These are phyloP conservation scores for Rhizoctonia solani DNA, from an alignment of 1,284 basidiomycete species.

Conservation along the genomic window DNA sequence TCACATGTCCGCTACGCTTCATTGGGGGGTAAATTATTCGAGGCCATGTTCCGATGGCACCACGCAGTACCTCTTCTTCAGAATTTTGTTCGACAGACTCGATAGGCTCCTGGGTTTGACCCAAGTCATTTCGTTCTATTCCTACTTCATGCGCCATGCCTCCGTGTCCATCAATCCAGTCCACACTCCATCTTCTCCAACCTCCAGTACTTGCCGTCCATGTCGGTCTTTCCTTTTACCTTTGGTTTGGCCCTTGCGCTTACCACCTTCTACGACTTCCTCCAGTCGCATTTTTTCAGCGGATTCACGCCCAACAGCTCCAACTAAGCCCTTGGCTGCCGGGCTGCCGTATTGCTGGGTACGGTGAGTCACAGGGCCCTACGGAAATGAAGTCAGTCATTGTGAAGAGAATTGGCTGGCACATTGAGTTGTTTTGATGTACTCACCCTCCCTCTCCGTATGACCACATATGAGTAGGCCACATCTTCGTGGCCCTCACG, in stretches of 20 bases:
- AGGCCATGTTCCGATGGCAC: slow-evolving; percentile 64
- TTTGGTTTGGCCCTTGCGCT: slow-evolving; percentile 48
- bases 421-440: neutral
- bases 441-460: slow-evolving; percentile 66
- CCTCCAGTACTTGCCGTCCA: slow-evolving; percentile 6
- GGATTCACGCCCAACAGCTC: slow-evolving; percentile 49
- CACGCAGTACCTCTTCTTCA: slow-evolving; percentile 1
- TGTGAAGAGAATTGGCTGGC: neutral
- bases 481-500: slow-evolving; percentile 82
- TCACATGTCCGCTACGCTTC: slow-evolving; percentile 91
- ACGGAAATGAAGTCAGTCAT: neutral
- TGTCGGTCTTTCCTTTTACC: slow-evolving; percentile 3
- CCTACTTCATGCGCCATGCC: neutral
- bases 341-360: slow-evolving; percentile 7
- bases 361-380: neutral
- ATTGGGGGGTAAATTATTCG: slow-evolving; percentile 87
- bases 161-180: neutral
- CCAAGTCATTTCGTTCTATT: neutral
- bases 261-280: slow-evolving; percentile 50
- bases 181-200: slow-evolving; percentile 24
- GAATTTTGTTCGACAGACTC: neutral
- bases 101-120: neutral
- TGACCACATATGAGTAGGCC: slow-evolving; percentile 88
- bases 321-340: slow-evolving; percentile 2
- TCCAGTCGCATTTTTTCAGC: slow-evolving; percentile 45